Conservation (phyloP, 345 rosid species). For the Lepidium africanum region DNA sequence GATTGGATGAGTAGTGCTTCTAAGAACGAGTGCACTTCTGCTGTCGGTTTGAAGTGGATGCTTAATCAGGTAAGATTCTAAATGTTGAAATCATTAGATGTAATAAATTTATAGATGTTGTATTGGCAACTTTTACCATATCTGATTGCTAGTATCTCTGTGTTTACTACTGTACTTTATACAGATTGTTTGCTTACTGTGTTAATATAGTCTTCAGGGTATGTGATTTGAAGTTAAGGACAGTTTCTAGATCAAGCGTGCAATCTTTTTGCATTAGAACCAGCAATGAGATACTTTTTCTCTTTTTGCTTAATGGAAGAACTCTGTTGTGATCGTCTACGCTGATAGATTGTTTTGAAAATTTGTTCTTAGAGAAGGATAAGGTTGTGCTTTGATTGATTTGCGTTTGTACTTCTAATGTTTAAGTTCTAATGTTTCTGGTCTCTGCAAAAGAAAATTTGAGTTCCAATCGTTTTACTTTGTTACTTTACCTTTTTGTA, state of each 20-base stretch:
- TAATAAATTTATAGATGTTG: not conserved
- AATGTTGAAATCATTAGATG: not conserved
- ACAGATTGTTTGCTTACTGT: not conserved
- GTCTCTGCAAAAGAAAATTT: not conserved
- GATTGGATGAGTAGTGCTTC: slow-evolving; percentile 97
- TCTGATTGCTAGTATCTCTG: not conserved
- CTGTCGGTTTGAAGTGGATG: slow-evolving; percentile 99
- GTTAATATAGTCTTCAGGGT: not conserved
- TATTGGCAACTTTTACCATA: not conserved
- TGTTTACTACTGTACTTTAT: not conserved
- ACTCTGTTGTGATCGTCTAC: not conserved
- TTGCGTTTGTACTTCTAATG: not conserved
- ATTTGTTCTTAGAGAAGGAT: not conserved
- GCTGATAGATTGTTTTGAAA: not conserved
- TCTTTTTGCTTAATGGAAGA: not conserved
- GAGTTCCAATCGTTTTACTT: not conserved
- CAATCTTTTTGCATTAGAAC: not conserved
- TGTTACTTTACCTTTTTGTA: not conserved
- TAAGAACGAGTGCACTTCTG: slow-evolving; percentile 96
- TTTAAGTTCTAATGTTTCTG: not conserved
- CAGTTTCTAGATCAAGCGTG: not conserved
- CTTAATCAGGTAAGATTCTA: slow-evolving; percentile 75
- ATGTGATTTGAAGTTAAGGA: not conserved
- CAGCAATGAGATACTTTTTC: not conserved
- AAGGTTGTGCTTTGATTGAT: not conserved